Conservation (phyloP, 2,329 filamentous ascomycete genomes). For the Huntiella omanensis region DNA sequence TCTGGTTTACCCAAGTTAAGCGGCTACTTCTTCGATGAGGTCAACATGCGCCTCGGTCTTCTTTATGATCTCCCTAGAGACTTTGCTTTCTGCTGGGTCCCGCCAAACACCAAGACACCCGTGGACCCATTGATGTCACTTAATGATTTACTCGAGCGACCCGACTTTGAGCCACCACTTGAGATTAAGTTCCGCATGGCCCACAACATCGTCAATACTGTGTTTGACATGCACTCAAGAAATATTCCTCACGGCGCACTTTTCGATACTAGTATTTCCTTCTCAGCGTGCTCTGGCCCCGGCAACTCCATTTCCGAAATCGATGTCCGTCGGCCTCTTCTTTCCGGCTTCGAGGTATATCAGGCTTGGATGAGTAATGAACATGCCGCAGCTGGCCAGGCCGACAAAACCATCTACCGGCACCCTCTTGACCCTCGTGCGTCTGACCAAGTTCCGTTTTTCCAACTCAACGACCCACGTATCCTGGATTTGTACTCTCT, state of each 20-base stretch:
- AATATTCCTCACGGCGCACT: slow-evolving; percentile 55
- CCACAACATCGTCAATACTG: slow-evolving; percentile 50
- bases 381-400: slow-evolving; percentile 15
- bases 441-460: slow-evolving; percentile 28
- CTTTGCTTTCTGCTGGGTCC: slow-evolving; percentile 21
- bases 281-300: slow-evolving; percentile 31
- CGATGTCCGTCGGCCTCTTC: slow-evolving; percentile 47
- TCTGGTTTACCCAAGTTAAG: slow-evolving; percentile 42
- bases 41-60: slow-evolving; percentile 50
- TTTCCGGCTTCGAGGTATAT: slow-evolving; percentile 62
- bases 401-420: slow-evolving; percentile 32
- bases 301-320: slow-evolving; percentile 27
- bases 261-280: slow-evolving; percentile 46
- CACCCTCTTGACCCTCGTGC: slow-evolving; percentile 45
- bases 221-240: slow-evolving; percentile 54
- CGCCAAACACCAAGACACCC: slow-evolving; percentile 21
- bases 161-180: slow-evolving; percentile 42
- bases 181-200: slow-evolving; percentile 63
- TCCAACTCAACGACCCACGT: slow-evolving; percentile 33
- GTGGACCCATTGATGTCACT: slow-evolving; percentile 36
- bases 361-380: slow-evolving; percentile 19
- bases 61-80: slow-evolving; percentile 54
- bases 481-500: slow-evolving; percentile 54
- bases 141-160: slow-evolving; percentile 30
- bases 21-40: slow-evolving; percentile 58